Evolutionary conservation across 2,329 filamentous ascomycete genomes (phyloP).

Genomic region (Neoarthrinium moseri): DNA sequence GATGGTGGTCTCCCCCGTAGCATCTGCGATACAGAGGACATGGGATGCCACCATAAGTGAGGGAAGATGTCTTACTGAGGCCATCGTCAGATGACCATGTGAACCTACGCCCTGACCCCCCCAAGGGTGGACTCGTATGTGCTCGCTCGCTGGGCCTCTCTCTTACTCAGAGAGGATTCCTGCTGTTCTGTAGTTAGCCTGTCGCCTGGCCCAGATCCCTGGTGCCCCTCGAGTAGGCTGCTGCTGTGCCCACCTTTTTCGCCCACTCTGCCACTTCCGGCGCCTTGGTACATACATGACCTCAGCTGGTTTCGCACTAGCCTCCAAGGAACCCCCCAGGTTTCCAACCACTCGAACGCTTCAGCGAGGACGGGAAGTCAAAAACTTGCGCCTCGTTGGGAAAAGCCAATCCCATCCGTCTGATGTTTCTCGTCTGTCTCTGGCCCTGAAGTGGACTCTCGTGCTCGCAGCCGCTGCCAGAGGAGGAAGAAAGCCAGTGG

Average conservation of each 20-base stretch:
- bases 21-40: too few species aligned
- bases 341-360: background rate
- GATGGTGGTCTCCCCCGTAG: too few species aligned
- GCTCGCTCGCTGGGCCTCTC: too few species aligned
- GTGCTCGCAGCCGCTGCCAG: constrained; percentile 4
- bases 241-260: background rate
- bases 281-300: background rate
- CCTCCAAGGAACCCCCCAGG: constrained; percentile 1
- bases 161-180: too few species aligned
- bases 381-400: background rate
- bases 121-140: too few species aligned
- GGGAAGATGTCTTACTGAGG: too few species aligned
- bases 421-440: background rate
- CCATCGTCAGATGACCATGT: too few species aligned
- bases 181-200: too few species aligned
- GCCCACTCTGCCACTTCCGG: background rate
- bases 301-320: constrained; percentile 1
- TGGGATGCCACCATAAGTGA: too few species aligned
- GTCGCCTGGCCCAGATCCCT: too few species aligned
- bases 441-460: background rate
- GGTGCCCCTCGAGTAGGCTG: constrained; percentile 2
- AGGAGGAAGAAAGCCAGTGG: background rate
- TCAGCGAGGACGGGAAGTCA: background rate
- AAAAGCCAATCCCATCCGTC: background rate
- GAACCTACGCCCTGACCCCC: too few species aligned